Percentiles rank a stretch among this genome's conserved stretches.
Conservation (phyloP, 805 yeast species). For the Teunomyces barrocoloradensis region DNA sequence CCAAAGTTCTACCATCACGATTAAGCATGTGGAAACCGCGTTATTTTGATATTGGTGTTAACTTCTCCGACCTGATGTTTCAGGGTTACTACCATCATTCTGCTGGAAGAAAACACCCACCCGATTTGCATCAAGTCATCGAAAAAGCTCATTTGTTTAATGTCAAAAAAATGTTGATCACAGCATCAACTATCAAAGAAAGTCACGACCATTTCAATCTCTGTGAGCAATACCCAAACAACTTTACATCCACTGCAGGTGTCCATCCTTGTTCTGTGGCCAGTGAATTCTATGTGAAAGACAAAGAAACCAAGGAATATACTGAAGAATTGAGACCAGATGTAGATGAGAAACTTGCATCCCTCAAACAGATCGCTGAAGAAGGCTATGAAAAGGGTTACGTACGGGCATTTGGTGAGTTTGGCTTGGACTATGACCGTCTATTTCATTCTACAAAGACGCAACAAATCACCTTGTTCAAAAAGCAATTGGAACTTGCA, state of each 20-base stretch:
- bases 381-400: conserved; percentile 47
- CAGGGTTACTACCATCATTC: conserved; percentile 74
- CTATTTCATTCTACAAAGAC: conserved; percentile 69
- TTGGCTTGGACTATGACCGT: conserved; percentile 93
- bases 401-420: conserved; percentile 88
- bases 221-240: conserved; percentile 37
- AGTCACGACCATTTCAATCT: conserved; percentile 59
- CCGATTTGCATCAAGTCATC: conserved; percentile 65
- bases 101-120: conserved; percentile 50
- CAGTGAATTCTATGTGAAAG: conserved; percentile 32
- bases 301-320: conserved; percentile 13
- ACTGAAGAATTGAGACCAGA: conserved; percentile 37
- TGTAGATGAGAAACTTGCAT: conserved; percentile 42
- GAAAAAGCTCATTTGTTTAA: conserved; percentile 61
- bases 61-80: conserved; percentile 87
- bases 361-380: conserved; percentile 48
- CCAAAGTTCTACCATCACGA: background rate
- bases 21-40: conserved; percentile 35
- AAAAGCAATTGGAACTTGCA: conserved; percentile 67
- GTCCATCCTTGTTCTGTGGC: conserved; percentile 92
- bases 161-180: conserved; percentile 70
- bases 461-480: conserved; percentile 67
- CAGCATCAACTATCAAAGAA: conserved; percentile 78
- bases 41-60: conserved; percentile 55
- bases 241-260: conserved; percentile 71